These are phyloP conservation scores for Posidonia australis DNA, from an alignment of 106 monocot genomes.

Conservation along the genomic window DNA sequence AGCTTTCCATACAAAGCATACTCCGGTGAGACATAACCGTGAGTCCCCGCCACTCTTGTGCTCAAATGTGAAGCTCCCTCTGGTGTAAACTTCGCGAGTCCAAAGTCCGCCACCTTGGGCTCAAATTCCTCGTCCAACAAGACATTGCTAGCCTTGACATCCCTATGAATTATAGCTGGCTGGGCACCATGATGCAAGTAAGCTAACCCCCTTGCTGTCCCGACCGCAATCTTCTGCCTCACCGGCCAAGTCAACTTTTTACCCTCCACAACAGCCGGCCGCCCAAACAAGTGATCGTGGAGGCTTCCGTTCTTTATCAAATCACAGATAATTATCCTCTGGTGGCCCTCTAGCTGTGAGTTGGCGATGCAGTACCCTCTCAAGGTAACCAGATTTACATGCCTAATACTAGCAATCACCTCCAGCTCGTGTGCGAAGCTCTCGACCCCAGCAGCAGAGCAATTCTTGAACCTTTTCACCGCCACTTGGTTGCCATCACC, in stretches of 20 bases:
- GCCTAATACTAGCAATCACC: conserved; percentile 81
- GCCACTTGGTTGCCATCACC: conserved; percentile 48
- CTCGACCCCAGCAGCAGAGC: conserved; percentile 59
- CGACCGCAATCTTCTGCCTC: conserved; percentile 63
- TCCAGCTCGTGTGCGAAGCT: conserved; percentile 82
- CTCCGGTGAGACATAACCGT: conserved; percentile 88
- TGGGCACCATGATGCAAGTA: conserved; percentile 72
- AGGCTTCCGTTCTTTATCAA: conserved; percentile 80
- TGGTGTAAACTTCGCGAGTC: conserved; percentile 71
- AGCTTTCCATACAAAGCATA: conserved; percentile 88
- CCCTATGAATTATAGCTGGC: conserved; percentile 77
- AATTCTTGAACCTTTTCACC: conserved; percentile 74
- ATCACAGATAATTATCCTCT: conserved; percentile 89
- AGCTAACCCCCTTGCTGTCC: conserved; percentile 69
- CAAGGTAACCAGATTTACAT: conserved; percentile 68
- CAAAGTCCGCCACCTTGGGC: conserved; percentile 83
- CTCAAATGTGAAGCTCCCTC: conserved; percentile 85
- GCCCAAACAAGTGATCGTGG: conserved; percentile 70
- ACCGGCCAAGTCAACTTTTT: conserved; percentile 49
- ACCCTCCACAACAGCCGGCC: neutral
- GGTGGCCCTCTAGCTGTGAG: conserved; percentile 58
- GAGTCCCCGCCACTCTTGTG: conserved; percentile 80
- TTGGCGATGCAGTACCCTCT: conserved; percentile 82
- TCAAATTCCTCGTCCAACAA: no score
- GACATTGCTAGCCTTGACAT: conserved; percentile 87